These are phyloP conservation scores for Arctostaphylos glauca DNA, from an alignment of 148 eudicot genomes.

Conservation along the genomic window DNA sequence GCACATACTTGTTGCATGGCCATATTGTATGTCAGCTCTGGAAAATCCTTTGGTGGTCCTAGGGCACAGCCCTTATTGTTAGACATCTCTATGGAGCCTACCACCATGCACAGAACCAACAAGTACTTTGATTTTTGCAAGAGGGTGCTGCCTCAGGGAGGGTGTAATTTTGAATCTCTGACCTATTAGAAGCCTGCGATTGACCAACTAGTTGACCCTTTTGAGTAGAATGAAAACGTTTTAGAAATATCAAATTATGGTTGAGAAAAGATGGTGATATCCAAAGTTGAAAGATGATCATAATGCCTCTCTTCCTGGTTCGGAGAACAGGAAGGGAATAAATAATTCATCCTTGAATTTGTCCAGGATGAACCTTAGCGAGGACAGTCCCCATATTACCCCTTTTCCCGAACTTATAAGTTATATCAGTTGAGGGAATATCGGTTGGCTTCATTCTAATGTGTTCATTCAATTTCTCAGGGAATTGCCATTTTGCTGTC, in stretches of 20 bases:
- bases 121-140: not conserved
- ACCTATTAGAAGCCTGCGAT: not conserved
- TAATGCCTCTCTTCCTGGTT: not conserved
- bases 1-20: not conserved
- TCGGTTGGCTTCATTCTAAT: not conserved
- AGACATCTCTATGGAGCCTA: not conserved
- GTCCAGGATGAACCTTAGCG: not conserved
- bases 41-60: no score
- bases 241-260: not conserved
- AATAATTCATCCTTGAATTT: not conserved
- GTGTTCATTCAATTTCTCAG: conserved; percentile 28
- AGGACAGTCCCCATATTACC: not conserved
- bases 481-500: conserved; percentile 85
- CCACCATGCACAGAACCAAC: not conserved
- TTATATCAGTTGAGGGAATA: not conserved
- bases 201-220: not conserved
- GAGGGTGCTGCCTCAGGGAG: not conserved
- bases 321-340: not conserved
- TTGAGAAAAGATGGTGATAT: not conserved
- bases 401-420: not conserved
- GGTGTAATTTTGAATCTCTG: not conserved
- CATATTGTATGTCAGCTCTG: not conserved
- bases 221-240: not conserved
- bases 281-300: not conserved
- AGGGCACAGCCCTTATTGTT: not conserved